phyloP scores from a whole-genome alignment of 23 red algal genomes.

The Gracilaria caudata region DNA sequence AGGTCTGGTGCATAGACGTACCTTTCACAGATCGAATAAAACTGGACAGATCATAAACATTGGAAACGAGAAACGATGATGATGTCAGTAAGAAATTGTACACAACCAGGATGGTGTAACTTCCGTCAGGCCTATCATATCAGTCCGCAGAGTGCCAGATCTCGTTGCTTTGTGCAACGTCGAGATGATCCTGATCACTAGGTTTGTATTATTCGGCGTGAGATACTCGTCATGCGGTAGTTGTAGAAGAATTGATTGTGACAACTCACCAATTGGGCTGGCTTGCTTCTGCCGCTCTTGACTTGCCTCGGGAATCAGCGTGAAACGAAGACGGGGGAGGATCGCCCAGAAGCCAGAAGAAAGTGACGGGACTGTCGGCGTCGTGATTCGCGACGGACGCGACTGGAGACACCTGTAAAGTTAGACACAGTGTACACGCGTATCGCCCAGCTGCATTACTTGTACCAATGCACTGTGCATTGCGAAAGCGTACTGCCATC shows the following conservation, averaged over 20 bases:
- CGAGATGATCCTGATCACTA: conserved; percentile 26
- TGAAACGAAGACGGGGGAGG: no score
- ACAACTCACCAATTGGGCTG: not conserved
- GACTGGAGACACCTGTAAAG: no score
- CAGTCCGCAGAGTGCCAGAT: conserved; percentile 30
- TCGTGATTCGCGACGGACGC: no score
- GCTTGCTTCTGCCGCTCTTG: no score
- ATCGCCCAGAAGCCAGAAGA: no score
- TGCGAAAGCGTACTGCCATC: no score
- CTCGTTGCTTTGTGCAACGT: conserved; percentile 1
- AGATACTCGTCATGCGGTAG: conserved; percentile 14
- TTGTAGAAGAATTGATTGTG: not conserved
- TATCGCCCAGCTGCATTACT: no score
- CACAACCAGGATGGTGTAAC: no score
- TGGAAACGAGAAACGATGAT: not conserved
- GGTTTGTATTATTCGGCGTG: conserved; percentile 21
- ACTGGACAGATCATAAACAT: not conserved
- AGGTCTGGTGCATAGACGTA: not conserved
- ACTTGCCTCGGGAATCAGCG: no score
- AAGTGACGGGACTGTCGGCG: no score
- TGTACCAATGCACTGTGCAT: no score
- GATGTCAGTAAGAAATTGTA: not conserved
- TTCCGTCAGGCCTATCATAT: conserved; percentile 47
- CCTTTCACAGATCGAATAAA: not conserved
- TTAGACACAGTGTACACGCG: no score